Base-by-base conservation (phyloP, 2,329 filamentous ascomycete species). In the Trichoderma endophyticum region DNA sequence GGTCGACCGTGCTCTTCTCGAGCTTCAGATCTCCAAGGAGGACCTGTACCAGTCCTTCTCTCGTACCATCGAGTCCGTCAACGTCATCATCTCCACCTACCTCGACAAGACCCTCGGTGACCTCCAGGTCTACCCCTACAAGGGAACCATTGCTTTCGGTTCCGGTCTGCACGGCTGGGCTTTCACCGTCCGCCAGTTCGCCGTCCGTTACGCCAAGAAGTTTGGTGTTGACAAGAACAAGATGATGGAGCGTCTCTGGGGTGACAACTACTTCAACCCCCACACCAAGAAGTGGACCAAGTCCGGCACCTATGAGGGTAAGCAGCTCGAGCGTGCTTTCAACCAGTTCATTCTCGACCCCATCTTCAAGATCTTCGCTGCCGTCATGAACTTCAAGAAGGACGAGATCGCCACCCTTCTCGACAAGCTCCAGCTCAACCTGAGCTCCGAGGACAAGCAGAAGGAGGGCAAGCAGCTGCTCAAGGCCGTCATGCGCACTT, bases 221-320 rank as follows among this genome's bases (percentile, higher is more conserved):
- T 99, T 99, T 81, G 96, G 96, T 92, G 96, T 99, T 80, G 95
- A 99, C 91, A 95, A 95, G 86, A 92, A 91, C 88, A 98, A 98
- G 94, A 98, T 99, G 96, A 97, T 98, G 93, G 94, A 98, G 89
- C 94, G 96, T 92, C 94, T 99, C 79, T 99, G 96, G 96, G 36
- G 96, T 79, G 96, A 99, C 91, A 98, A 94, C 90, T 99, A 90
- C 91, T 99, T 99, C 93, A 98, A 99, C 91, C 93, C 96, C 79
- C 90, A 93, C 87, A 99, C 96, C 89, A 99, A 98, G 94, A 99
- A 99, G 92, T 99, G 96, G 96, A 95, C 95, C 85, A 98, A 93
- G 89, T 89, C 86, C 83, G 88, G 87, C 79, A 92, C 89, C 77
- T 87, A 93, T 82, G 94, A 97, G 81, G 95, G 94, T 82, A 92